Conservation (phyloP, 2,329 filamentous ascomycete species). For the Scedosporium aurantiacum region DNA sequence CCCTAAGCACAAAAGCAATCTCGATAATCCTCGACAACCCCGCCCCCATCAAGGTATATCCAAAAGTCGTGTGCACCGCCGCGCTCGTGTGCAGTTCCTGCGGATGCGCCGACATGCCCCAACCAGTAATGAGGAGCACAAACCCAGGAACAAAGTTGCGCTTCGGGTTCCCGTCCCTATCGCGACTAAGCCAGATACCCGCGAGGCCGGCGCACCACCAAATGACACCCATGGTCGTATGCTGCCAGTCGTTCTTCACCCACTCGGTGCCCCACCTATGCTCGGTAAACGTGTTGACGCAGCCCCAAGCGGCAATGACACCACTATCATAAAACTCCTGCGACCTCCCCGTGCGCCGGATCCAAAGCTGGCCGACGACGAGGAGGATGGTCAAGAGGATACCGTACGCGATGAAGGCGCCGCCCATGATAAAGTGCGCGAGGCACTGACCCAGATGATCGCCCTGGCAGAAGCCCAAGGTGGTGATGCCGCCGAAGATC, state of each 20-base stretch:
- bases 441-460: constrained; percentile 88
- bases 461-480: constrained; percentile 81
- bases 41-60: constrained; percentile 88
- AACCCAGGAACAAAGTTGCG: constrained; percentile 88
- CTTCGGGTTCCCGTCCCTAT: constrained; percentile 73
- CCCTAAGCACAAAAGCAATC: constrained; percentile 75
- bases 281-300: constrained; percentile 96
- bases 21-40: constrained; percentile 80
- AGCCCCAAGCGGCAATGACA: constrained; percentile 89
- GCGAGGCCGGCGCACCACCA: constrained; percentile 94
- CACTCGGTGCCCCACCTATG: constrained; percentile 85
- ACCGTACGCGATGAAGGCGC: constrained; percentile 89
- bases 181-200: constrained; percentile 83
- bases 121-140: constrained; percentile 85
- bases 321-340: constrained; percentile 95
- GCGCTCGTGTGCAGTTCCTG: constrained; percentile 76
- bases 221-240: constrained; percentile 98
- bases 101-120: constrained; percentile 88
- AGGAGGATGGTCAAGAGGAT: constrained; percentile 78
- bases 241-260: constrained; percentile 91
- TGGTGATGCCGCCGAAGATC: constrained; percentile 88
- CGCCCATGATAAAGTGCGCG: constrained; percentile 98
- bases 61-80: constrained; percentile 81
- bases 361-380: constrained; percentile 78
- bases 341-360: constrained; percentile 69